These are phyloP conservation scores for Amylocystis lapponica DNA, from an alignment of 768 basidiomycete genomes.

Conservation along the genomic window DNA sequence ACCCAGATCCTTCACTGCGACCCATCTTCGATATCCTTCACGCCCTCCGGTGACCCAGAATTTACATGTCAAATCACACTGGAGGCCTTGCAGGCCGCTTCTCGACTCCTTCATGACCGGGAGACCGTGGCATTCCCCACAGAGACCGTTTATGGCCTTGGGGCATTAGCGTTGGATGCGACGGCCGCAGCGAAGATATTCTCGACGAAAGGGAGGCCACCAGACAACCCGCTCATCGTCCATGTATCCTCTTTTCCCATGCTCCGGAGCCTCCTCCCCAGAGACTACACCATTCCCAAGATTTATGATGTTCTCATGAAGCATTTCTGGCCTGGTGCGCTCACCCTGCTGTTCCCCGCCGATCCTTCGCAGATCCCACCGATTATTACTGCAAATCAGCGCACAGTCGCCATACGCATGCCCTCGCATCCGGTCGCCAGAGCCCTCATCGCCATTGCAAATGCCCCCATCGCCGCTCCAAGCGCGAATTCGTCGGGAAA, in stretches of 20 bases:
- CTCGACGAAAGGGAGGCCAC: conserved; percentile 82
- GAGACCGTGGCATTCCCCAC: conserved; percentile 87
- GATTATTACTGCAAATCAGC: conserved; percentile 75
- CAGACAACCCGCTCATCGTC: conserved; percentile 96
- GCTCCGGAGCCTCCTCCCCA: conserved; percentile 72
- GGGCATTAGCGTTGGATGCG: conserved; percentile 68
- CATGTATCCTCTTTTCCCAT: conserved; percentile 85
- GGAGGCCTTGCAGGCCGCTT: conserved; percentile 49
- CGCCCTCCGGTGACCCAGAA: conserved; percentile 37
- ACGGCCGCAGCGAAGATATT: conserved; percentile 73
- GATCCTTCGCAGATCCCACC: conserved; percentile 53
- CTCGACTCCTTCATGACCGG: conserved; percentile 44
- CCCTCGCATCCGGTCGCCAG: conserved; percentile 92
- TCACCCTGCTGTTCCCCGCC: conserved; percentile 88
- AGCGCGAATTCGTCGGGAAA: conserved; percentile 93
- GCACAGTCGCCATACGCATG: conserved; percentile 87
- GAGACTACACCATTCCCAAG: conserved; percentile 47
- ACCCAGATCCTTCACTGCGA: conserved; percentile 56
- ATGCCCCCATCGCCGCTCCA: conserved; percentile 85
- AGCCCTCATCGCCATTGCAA: conserved; percentile 72
- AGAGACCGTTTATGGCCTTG: conserved; percentile 98
- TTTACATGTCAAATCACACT: conserved; percentile 48
- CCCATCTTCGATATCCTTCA: conserved; percentile 55
- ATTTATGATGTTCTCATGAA: conserved; percentile 73
- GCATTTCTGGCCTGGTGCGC: conserved; percentile 91